A percentile compares a stretch with the other conserved stretches of the same genome.
Evolutionary conservation across 2,329 filamentous ascomycete species (phyloP).

Genomic region (Calonectria pauciramosa): DNA sequence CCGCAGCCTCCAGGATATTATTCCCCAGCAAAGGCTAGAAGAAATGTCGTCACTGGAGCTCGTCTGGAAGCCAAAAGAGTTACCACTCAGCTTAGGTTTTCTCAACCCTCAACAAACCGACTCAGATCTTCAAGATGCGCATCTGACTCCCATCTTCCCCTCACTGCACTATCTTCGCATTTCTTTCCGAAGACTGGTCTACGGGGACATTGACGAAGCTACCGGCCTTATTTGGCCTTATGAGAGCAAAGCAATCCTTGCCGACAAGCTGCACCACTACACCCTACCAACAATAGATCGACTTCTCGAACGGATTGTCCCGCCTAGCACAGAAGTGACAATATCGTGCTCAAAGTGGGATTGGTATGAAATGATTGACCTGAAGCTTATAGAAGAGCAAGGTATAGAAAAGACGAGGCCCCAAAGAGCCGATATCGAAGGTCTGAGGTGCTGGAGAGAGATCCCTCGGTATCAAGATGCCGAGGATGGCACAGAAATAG

Average conservation of each 20-base stretch:
- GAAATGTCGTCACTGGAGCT: constrained; percentile 34
- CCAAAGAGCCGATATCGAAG: constrained; percentile 31
- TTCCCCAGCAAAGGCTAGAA: constrained; percentile 27
- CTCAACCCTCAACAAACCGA: neutral
- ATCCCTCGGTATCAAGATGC: neutral
- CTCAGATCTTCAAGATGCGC: neutral
- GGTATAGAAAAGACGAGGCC: constrained; percentile 26
- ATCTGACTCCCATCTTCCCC: constrained; percentile 21
- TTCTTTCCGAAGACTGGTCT: constrained; percentile 22
- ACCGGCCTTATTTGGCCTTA: constrained; percentile 32
- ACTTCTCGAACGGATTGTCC: constrained; percentile 29
- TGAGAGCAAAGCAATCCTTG: constrained; percentile 21
- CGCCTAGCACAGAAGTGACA: constrained; percentile 28
- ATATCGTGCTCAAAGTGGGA: constrained; percentile 35
- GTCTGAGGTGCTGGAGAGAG: constrained; percentile 35
- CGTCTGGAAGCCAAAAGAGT: constrained; percentile 28
- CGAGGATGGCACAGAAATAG: neutral
- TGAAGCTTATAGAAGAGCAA: constrained; percentile 30
- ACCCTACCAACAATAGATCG: constrained; percentile 30
- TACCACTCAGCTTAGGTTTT: constrained; percentile 26
- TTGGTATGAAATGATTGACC: constrained; percentile 32
- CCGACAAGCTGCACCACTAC: constrained; percentile 21
- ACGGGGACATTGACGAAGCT: constrained; percentile 26
- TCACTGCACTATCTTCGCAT: constrained; percentile 31
- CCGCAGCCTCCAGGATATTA: constrained; percentile 30